Conservation (phyloP, 2,329 filamentous ascomycete genomes). For the Lachnellula cervina region DNA sequence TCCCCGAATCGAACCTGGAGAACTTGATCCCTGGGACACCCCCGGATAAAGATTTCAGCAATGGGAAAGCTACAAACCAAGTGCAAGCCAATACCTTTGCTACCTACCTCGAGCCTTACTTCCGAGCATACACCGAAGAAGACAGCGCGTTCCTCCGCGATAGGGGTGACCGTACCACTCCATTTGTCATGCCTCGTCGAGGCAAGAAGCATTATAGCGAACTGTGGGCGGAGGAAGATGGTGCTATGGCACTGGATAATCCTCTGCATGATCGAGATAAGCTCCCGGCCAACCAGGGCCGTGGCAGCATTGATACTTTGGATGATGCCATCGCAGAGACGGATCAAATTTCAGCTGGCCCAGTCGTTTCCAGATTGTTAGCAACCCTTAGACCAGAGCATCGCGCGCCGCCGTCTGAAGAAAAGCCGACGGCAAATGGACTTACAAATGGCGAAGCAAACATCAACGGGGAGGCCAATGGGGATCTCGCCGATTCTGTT, state of each 20-base stretch:
- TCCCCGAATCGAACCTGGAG: conserved; percentile 73
- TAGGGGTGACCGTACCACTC: conserved; percentile 74
- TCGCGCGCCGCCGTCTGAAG: conserved; percentile 51
- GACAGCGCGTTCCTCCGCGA: conserved; percentile 91
- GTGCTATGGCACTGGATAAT: conserved; percentile 67
- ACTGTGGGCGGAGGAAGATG: conserved; percentile 92
- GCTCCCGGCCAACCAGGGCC: conserved; percentile 72
- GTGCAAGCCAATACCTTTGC: conserved; percentile 91
- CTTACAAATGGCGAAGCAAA: conserved; percentile 44
- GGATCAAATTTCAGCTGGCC: conserved; percentile 83
- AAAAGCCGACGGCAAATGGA: conserved; percentile 50
- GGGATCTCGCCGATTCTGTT: conserved; percentile 26
- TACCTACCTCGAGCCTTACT: conserved; percentile 88
- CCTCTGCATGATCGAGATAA: conserved; percentile 58
- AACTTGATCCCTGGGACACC: conserved; percentile 84
- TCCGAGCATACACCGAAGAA: conserved; percentile 84
- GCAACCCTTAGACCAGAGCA: conserved; percentile 76
- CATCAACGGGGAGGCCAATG: conserved; percentile 41
- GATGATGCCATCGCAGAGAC: conserved; percentile 82
- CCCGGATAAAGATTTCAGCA: conserved; percentile 94
- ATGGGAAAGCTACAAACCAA: conserved; percentile 86
- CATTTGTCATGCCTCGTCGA: conserved; percentile 81
- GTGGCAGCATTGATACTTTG: conserved; percentile 81
- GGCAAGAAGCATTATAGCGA: conserved; percentile 84
- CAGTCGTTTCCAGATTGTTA: conserved; percentile 76